Base-by-base conservation (phyloP, 2,329 filamentous ascomycete species). In the Apiospora kogelbergensis region DNA sequence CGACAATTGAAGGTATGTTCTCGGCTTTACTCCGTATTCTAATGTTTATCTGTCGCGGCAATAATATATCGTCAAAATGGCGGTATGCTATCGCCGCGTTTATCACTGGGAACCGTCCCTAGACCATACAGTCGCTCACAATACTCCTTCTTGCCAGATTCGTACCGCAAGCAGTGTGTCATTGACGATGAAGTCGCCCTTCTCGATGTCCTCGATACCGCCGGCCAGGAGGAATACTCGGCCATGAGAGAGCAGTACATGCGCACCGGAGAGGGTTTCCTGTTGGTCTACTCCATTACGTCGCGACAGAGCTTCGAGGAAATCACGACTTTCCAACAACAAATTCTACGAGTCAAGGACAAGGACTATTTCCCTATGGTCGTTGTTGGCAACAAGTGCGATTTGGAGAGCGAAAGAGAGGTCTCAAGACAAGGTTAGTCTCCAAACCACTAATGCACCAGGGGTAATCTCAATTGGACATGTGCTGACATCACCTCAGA, bases 331-430 rank as follows among this genome's bases (percentile, higher is more conserved):
- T 98, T 98, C 84, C 95, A 98, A 83, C 95, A 98, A 86, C 96
- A 99, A 84, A 99, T 99, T 80, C 87, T 99, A 75, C 87, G 96
- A 76, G 96, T 99, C 77, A 99, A 99, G 88, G 96, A 98, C 86
- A 98, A 97, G 89, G 96, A 99, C 84, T 97, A 98, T 82, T 99
- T 99, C 86, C 96, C 96, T 76, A 98, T 99, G 86, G 97, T 98
- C 69, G 93, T 99, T 63, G 96, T 98, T 53, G 96, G 94, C 76
- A 99, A 99, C 89, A 99, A 99, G 88, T 98, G 95, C 84, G 96
- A 99, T 93, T 85, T 99, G 81, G 95, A 98, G 78, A 86, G 87
- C 76, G 95, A 99, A 84, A 90, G 96, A 78, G 93, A 95, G 77
- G 96, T 99, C 70, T 92, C 93, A 73, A 91, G 92, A 84, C 91